Evolutionary conservation across 371 early-diverging fungal genomes (phyloP), one percentile per base, ranked within the genome.

Genomic region (Mucor plumbeus): DNA sequence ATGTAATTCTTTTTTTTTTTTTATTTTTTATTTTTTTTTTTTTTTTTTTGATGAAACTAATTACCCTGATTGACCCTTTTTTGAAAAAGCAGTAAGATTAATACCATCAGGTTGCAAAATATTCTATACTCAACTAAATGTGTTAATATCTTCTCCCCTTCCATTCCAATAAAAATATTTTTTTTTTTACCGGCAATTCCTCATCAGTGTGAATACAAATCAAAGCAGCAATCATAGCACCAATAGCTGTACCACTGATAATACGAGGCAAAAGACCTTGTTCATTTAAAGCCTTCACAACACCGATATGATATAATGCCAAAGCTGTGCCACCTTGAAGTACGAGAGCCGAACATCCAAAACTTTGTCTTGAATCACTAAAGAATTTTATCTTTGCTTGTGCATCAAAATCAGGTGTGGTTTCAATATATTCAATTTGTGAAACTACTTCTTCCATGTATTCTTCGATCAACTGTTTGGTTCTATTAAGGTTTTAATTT

Each of bases 251-350:
- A 15, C 93, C 92, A 70, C 89, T 85, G 48, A 92, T 89, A 50
- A 92, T 88, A 35, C 90, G 76, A 10, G 93, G 92, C 60, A 92
- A 64, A 26, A 92, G 66, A 0, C 83, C 85, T 66, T 85, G 81
- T 53, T 91, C 88, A 65, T 85, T 75, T 38, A 92, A 77, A 3
- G 90, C 82, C 67, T 90, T 90, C n/a, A 89, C 85, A 0, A 92
- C 91, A 41, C 93, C 93, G 15, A 92, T 72, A 72, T 92, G 93
- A 69, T 85, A 88, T 63, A 90, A 69, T 9, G 88, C 90, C 81
- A 62, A 36, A 8, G 91, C 85, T 1, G 90, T 85, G 4, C 91
- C 91, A 19, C 92, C 92, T 60, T 89, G 86, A 10, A 92, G 75
- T 17, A 92, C 78, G 7, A 92, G 75, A 9, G 91, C 92, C 40